A percentile compares a stretch with the other conserved stretches of the same genome.
These are phyloP conservation scores for Thozetella sp. DNA, from an alignment of 495 filamentous ascomycete genomes.

Conservation along the genomic window DNA sequence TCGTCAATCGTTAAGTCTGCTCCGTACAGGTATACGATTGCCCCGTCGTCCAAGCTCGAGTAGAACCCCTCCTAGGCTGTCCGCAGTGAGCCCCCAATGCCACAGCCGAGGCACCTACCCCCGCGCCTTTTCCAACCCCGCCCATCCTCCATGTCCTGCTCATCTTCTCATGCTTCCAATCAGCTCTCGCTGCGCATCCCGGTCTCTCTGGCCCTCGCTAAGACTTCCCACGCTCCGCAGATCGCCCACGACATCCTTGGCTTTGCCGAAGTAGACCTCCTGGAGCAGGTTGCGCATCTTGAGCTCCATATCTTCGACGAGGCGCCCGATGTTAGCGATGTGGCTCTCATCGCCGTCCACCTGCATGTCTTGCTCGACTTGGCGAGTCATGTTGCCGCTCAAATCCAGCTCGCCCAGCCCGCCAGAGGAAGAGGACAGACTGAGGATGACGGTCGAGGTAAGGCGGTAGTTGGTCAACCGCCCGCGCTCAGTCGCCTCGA, in stretches of 20 bases:
- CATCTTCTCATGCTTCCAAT: conserved; percentile 72
- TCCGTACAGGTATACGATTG: too few species aligned
- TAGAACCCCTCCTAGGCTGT: too few species aligned
- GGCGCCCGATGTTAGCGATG: conserved; percentile 89
- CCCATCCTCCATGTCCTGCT: conserved; percentile 5
- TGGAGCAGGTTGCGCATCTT: conserved; percentile 99
- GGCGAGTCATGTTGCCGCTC: conserved; percentile 95
- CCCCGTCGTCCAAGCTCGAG: too few species aligned
- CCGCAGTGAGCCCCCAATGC: too few species aligned
- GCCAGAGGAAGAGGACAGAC: conserved; percentile 71
- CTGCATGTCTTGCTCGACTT: conserved; percentile 87
- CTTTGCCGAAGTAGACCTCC: conserved; percentile 99
- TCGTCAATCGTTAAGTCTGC: too few species aligned
- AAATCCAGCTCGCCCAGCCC: conserved; percentile 88
- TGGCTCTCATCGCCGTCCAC: conserved; percentile 91
- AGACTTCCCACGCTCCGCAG: conserved; percentile 86
- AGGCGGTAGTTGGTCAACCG: conserved; percentile 96
- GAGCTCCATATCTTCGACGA: conserved; percentile 99
- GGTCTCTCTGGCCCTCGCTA: conserved; percentile 83
- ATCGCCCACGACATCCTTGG: conserved; percentile 98
- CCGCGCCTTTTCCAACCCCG: background rate
- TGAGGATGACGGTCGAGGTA: conserved; percentile 93
- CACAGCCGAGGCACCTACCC: background rate
- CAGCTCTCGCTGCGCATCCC: conserved; percentile 87
- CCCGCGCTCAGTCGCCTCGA: conserved; percentile 89